A percentile compares a stretch with the other conserved stretches of the same genome.
Evolutionary conservation across 75 land plant genomes (phyloP).

Genomic region (Ceratopteris richardii): DNA sequence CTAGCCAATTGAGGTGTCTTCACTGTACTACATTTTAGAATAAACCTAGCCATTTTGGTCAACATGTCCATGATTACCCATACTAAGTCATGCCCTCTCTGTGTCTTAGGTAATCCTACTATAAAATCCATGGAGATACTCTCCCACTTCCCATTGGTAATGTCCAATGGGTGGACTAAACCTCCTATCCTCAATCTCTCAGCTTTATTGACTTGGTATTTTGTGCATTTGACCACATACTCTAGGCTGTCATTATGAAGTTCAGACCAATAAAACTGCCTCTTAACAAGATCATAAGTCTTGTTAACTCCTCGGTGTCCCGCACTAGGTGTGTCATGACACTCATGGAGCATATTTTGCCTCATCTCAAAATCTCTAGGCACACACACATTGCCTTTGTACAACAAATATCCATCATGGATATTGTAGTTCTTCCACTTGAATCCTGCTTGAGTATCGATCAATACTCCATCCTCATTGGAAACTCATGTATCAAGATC

Average conservation of each 20-base stretch:
- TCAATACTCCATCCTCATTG: too few relatives aligned
- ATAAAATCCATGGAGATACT: too few relatives aligned
- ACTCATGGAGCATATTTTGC: not conserved
- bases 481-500: not conserved
- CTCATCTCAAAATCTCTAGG: not conserved
- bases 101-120: too few relatives aligned
- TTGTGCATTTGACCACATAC: not conserved
- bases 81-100: too few relatives aligned
- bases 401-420: not conserved
- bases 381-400: not conserved
- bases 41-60: too few relatives aligned
- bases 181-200: not conserved
- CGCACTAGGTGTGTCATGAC: not conserved
- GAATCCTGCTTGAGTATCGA: too few relatives aligned
- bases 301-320: not conserved
- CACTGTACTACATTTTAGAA: too few relatives aligned
- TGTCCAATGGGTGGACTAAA: not conserved
- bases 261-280: constrained; percentile 1
- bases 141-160: too few relatives aligned
- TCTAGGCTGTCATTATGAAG: not conserved
- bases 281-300: not conserved
- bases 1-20: too few relatives aligned
- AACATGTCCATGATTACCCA: too few relatives aligned
- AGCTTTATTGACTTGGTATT: not conserved
- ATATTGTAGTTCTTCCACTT: not conserved